Base-by-base conservation (phyloP, 495 filamentous ascomycete species). In the Platismatia glauca region DNA sequence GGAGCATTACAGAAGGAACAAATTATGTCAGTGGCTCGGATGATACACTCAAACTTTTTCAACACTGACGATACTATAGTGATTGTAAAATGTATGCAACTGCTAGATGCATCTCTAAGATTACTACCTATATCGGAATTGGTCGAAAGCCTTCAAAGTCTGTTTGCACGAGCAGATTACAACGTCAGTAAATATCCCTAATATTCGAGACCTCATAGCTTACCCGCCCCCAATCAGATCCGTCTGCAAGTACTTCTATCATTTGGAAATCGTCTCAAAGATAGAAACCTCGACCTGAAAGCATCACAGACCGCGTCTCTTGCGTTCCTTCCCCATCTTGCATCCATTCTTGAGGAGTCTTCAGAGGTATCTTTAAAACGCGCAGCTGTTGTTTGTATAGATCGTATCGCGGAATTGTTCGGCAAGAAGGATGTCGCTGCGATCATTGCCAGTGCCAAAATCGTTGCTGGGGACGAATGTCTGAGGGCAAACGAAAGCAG, bases 331-430 rank as follows among this genome's bases (percentile, higher is more conserved):
- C 85, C 89, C 13, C 85, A 84, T 65, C 76, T 96, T 62, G 86
- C 86, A 4, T 77, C 79, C 24, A 86, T 95, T 33, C 80, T 97
- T 44, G 77, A 86, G 55, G 81, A 86, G 15, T 86, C 88, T 29
- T 76, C 82, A 27, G 82, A 92, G 67, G 79, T 84, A 46, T 77
- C 83, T 41, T 83, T 94, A 69, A 93, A 90, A 73, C 87, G 87
- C 66, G 87, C 86, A 34, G 89, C 91, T 7, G 80, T 97, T 46
- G 81, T 82, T 44, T 97, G 94, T 68, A 88, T 96, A 56, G 90
- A 96, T 74, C 86, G 86, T 67, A 92, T 97, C 58, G 82, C 89
- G 12, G 90, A 95, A 74, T 89, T 89, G 70, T 96, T 95, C 70
- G 94, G 94, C 59, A 93, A 92, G 74, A 90, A 88, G 69, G 88